phyloP scores from a whole-genome alignment of 2,329 filamentous ascomycete genomes.

The Hypoxylon sp. region DNA sequence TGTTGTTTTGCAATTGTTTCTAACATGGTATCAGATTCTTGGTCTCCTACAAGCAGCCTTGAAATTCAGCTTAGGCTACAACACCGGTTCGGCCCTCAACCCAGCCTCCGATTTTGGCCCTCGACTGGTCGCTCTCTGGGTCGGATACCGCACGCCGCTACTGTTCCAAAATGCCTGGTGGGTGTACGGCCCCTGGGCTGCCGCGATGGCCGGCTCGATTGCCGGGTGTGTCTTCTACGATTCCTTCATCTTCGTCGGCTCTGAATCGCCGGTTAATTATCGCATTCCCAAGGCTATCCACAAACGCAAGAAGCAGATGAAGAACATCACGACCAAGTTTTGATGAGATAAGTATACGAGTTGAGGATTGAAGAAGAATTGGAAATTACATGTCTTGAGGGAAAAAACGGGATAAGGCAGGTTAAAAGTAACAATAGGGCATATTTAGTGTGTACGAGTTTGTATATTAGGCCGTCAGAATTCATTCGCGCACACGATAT shows the following conservation, averaged over 20 bases:
- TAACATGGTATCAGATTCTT: slow-evolving; percentile 40
- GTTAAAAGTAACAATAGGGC: background rate
- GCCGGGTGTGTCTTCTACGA: slow-evolving; percentile 50
- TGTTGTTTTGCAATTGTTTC: background rate
- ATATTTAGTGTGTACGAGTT: background rate
- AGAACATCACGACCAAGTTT: background rate
- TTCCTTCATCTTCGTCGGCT: slow-evolving; percentile 48
- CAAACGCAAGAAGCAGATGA: slow-evolving; percentile 1
- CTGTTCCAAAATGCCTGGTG: slow-evolving; percentile 51
- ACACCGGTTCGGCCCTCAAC: slow-evolving; percentile 53
- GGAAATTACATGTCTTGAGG: background rate
- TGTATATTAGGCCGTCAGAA: background rate
- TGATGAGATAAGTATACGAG: background rate
- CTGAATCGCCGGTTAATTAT: slow-evolving; percentile 47
- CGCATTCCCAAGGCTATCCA: slow-evolving; percentile 25
- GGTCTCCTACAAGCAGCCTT: slow-evolving; percentile 52
- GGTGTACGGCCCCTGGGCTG: slow-evolving; percentile 49
- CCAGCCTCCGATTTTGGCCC: slow-evolving; percentile 54
- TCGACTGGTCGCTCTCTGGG: slow-evolving; percentile 49
- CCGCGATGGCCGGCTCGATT: slow-evolving; percentile 45
- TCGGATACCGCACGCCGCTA: slow-evolving; percentile 46
- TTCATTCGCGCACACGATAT: background rate
- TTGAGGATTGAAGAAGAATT: background rate
- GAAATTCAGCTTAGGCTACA: slow-evolving; percentile 53
- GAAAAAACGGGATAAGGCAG: background rate